These are phyloP conservation scores for Cochlearia excelsa DNA, from an alignment of 345 rosid species.

Conservation along the genomic window DNA sequence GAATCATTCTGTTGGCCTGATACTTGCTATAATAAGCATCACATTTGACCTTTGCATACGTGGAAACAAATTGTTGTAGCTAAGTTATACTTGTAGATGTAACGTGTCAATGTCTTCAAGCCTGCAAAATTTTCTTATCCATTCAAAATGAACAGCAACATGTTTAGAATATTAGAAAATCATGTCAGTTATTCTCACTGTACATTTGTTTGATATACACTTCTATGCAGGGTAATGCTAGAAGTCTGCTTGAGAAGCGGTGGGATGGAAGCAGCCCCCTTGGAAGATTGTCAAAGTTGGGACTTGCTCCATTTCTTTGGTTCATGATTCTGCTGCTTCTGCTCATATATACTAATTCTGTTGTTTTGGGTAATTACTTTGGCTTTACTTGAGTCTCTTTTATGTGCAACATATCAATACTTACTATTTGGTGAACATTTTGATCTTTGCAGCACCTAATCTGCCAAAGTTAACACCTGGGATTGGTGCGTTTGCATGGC, in stretches of 20 bases:
- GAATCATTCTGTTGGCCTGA: conserved; percentile 16
- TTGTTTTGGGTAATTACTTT: conserved; percentile 56
- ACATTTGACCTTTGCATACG: conserved; percentile 20
- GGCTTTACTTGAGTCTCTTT: conserved; percentile 20
- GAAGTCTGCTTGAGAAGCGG: conserved; percentile 78
- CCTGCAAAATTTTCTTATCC: conserved; percentile 7
- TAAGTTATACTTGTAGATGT: conserved; percentile 10
- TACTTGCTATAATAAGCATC: conserved; percentile 16
- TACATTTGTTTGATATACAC: conserved; percentile 17
- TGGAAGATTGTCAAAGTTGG: conserved; percentile 76
- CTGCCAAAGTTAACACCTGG: conserved; percentile 75
- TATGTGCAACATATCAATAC: conserved; percentile 26
- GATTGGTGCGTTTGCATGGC: conserved; percentile 82
- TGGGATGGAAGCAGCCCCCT: conserved; percentile 67
- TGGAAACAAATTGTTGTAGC: conserved; percentile 6
- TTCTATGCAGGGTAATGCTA: conserved; percentile 78
- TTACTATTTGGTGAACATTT: conserved; percentile 22
- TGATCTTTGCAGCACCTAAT: conserved; percentile 57
- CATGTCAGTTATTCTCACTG: conserved; percentile 9
- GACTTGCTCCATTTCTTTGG: conserved; percentile 89
- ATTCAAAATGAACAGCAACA: conserved; percentile 1
- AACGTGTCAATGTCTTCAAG: neutral
- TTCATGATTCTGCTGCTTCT: conserved; percentile 59
- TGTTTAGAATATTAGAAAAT: conserved; percentile 8
- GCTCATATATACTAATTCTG: conserved; percentile 65